A percentile compares a stretch with the other conserved stretches of the same genome.
These are phyloP conservation scores for Termitomyces sp. DNA, from an alignment of 768 basidiomycete species.

Conservation along the genomic window DNA sequence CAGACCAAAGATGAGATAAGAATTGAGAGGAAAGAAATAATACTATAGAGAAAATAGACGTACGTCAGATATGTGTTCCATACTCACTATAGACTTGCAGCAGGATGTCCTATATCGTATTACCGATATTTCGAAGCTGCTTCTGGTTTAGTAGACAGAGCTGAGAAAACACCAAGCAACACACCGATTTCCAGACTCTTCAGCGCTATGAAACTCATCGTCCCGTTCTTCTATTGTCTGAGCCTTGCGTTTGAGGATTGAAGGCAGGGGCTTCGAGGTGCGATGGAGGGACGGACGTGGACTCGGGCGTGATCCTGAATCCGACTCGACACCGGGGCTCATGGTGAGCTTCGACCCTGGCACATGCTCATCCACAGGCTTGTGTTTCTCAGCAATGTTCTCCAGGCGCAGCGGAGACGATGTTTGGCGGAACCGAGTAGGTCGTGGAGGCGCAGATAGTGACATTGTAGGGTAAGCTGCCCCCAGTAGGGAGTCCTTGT, in stretches of 20 bases:
- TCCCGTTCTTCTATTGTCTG: not conserved
- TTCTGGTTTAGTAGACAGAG: not conserved
- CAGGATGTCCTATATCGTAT: constrained; percentile 12
- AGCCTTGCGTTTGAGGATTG: constrained; percentile 7
- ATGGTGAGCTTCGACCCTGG: not conserved
- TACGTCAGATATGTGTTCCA: constrained; percentile 16
- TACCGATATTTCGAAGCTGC: constrained; percentile 15
- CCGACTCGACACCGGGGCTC: not conserved
- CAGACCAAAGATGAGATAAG: not conserved
- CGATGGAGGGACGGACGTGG: constrained; percentile 3
- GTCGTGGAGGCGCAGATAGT: not conserved
- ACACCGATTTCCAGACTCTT: not conserved
- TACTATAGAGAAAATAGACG: not conserved
- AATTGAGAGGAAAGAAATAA: not conserved
- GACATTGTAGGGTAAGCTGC: not conserved
- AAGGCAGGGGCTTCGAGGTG: not conserved
- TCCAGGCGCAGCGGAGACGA: not conserved
- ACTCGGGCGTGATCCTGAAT: not conserved
- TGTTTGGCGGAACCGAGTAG: not conserved
- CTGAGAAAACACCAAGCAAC: not conserved
- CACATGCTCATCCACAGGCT: not conserved
- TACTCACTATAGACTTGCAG: constrained; percentile 7
- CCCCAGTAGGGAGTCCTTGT: not conserved
- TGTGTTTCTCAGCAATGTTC: not conserved
- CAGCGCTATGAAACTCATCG: not conserved